Evolutionary conservation across 495 filamentous ascomycete genomes (phyloP), one percentile per base, ranked within the genome.

Genomic region (Collariella sp.): DNA sequence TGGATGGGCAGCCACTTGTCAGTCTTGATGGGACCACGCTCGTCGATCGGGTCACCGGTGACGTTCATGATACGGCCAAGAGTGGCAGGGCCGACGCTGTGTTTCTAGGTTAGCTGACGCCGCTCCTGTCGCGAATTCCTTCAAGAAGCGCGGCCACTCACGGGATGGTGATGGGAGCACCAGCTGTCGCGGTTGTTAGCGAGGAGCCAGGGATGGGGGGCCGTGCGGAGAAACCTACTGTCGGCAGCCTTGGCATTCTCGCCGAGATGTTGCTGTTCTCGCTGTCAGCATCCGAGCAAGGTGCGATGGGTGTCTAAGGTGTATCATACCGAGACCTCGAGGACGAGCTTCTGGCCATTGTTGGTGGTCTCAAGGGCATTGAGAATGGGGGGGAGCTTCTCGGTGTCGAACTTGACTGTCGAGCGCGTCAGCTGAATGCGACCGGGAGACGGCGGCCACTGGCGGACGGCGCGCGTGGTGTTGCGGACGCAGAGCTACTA

Each of bases 61-160:
- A 98, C 93, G 83, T 98, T 98, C 80, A 98, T 89, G 82, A 98
- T 98, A 83, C 93, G 93, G 67, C 93, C 93, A 60, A 98, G 87
- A 50, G 91, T 96, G 68, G 81, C 89, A 65, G 83, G 82, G 69
- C 93, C 93, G 79, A 98, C 93, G 40, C 65, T 68, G 42, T 31
- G 45, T 39, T 34, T 19, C 33, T 39, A 46, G 20, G 60, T 63
- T 46, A 63, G 60, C 41, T 15, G 18, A 12, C 45, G 40, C 18
- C 53, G 19, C 29, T 31, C 29, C n/a, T 36, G 10, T 18, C 34
- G 36, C 15, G 7, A 16, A 9, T 23, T 22, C 16, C 12, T 7
- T 22, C n/a, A 46, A 20, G 9, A 41, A 15, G 26, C n/a, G 16
- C 15, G 12, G 24, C 29, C 55, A 66, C 65, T 62, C 57, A 68